phyloP scores from a whole-genome alignment of 164 flowering plant species.

The Tinospora cordifolia region DNA sequence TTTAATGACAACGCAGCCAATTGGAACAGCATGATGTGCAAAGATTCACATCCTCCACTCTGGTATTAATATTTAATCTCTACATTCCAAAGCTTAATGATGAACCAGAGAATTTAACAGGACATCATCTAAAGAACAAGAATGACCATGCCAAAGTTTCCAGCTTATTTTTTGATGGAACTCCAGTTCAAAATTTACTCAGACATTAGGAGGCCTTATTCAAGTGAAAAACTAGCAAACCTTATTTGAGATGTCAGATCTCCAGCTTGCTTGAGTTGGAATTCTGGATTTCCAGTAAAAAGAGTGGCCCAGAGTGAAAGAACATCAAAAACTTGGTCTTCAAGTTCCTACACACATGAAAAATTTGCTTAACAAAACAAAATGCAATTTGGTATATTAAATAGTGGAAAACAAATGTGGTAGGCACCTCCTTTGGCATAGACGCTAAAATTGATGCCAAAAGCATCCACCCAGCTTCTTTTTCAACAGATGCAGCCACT shows the following conservation, averaged over 20 bases:
- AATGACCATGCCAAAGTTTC: background rate
- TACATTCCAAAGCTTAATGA: background rate
- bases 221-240: conserved; percentile 31
- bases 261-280: conserved; percentile 32
- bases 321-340: conserved; percentile 89
- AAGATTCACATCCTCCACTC: background rate
- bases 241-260: conserved; percentile 54
- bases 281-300: conserved; percentile 59
- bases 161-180: background rate
- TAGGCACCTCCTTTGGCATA: conserved; percentile 81
- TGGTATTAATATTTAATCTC: background rate
- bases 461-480: conserved; percentile 92
- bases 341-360: conserved; percentile 62
- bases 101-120: too few relatives aligned
- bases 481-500: conserved; percentile 52
- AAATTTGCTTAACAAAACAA: conserved; percentile 7
- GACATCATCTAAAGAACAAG: background rate
- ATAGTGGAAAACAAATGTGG: background rate
- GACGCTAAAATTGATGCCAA: conserved; percentile 72
- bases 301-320: conserved; percentile 75
- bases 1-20: background rate
- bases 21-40: background rate
- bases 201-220: background rate
- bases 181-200: background rate
- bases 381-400: background rate